These are phyloP conservation scores for Capronia epimyces DNA, from an alignment of 2,329 filamentous ascomycete species.

Conservation along the genomic window DNA sequence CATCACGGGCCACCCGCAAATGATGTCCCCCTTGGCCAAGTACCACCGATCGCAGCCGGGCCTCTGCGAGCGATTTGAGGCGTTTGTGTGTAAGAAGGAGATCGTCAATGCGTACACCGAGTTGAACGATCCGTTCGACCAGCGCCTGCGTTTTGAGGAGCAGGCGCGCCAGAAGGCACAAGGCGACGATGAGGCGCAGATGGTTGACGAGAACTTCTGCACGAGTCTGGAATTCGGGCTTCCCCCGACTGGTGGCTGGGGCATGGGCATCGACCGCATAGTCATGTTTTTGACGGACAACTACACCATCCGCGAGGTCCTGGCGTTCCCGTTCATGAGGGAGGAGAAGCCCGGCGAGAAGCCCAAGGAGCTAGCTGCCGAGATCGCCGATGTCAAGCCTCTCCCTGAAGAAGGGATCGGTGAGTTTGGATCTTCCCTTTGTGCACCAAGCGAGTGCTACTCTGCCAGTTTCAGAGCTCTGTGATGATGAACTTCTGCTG, in stretches of 20 bases:
- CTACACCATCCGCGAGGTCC: slow-evolving; percentile 91
- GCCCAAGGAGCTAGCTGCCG: slow-evolving; percentile 48
- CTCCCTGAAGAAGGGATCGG: slow-evolving; percentile 13
- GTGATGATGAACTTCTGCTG: too few relatives aligned
- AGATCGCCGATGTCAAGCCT: slow-evolving; percentile 45
- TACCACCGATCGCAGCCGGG: slow-evolving; percentile 76
- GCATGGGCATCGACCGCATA: slow-evolving; percentile 89
- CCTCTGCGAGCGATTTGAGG: slow-evolving; percentile 94
- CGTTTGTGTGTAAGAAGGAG: slow-evolving; percentile 95
- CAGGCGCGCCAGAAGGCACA: slow-evolving; percentile 93
- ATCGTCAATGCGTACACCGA: slow-evolving; percentile 97
- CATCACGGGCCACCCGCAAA: slow-evolving; percentile 74
- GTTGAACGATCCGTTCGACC: slow-evolving; percentile 94
- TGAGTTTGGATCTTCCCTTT: background rate
- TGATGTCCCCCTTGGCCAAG: slow-evolving; percentile 96
- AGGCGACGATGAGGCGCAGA: slow-evolving; percentile 93
- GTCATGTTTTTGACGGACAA: slow-evolving; percentile 96
- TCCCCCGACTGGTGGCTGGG: slow-evolving; percentile 92
- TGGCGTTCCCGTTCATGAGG: slow-evolving; percentile 98
- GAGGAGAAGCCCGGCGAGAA: slow-evolving; percentile 54
- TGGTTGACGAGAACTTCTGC: slow-evolving; percentile 94
- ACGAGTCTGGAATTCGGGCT: slow-evolving; percentile 83
- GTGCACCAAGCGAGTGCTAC: too few relatives aligned
- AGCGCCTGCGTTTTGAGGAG: slow-evolving; percentile 86
- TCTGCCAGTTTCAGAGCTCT: too few relatives aligned